Base-by-base conservation (phyloP, 2,329 filamentous ascomycete species). In the Colletotrichum sp. region DNA sequence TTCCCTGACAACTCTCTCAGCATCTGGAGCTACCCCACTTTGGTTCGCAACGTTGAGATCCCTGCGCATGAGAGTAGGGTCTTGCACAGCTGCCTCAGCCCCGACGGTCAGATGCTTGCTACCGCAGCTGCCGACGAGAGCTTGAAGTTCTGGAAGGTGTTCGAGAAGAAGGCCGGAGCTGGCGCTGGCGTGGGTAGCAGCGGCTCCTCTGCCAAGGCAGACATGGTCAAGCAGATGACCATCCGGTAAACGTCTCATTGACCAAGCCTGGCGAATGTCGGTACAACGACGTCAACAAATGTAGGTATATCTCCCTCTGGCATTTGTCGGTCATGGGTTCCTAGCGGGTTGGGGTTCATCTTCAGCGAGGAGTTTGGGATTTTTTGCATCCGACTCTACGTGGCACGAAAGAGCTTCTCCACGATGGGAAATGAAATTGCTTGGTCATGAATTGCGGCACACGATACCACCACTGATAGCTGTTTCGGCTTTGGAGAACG, bases 101-200 rank as follows among this genome's bases (percentile, higher is more conserved):
- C 97, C 4, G 97, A 99, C 82, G 97, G 97, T 68, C 97, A 99
- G 89, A 98, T 98, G 92, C 92, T 99, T 71, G 97, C 97, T 66
- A 99, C 97, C 67, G 96, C 97, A 76, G 95, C 96, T 80, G 96
- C 96, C 48, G 97, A 99, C 81, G 97, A 99, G 90, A 96, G 94
- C 83, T 90, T 99, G 85, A 99, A 99, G 89, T 99, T 99, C 90
- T 99, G 97, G 97, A 99, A 99, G 92, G 91, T 99, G 80, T 99
- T 99, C 82, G 97, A 99, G 91, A 98, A 98, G 92, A 98, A 98
- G 92, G 89, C 96, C 21, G 96, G 95, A 72, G 88, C 91, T 74
- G 96, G 95, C 71, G 88, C 91, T 74, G 91, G 92, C 64, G 89
- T 92, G 70, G 90, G 91, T 76, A 89, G 91, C 79, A 90, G 93